Evolutionary conservation across 441 rosid species (phyloP).

Genomic region (Pelargonium australe): DNA sequence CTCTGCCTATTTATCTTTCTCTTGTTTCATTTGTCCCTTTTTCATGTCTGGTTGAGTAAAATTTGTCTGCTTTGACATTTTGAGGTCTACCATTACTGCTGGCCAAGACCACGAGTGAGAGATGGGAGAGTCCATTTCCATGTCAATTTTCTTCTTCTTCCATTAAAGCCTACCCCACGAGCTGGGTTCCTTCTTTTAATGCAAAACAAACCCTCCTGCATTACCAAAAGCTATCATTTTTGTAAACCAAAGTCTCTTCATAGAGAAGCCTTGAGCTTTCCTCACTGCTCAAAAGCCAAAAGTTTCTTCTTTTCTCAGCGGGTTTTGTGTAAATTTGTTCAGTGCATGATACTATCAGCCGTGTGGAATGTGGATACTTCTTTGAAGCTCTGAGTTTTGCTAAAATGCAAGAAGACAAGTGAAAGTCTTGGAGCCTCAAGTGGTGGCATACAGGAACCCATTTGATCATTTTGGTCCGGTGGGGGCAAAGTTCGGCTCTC

Average conservation of each 20-base stretch:
- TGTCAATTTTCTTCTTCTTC: background rate
- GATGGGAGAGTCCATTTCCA: no score
- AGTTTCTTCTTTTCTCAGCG: background rate
- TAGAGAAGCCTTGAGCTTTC: background rate
- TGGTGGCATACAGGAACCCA: background rate
- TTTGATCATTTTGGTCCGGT: background rate
- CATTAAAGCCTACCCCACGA: background rate
- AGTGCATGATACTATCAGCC: no score
- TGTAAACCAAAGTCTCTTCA: background rate
- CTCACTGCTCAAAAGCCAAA: background rate
- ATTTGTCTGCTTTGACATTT: constrained; percentile 19
- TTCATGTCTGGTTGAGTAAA: background rate
- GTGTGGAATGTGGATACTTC: background rate
- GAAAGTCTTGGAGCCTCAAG: background rate
- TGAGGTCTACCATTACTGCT: no score
- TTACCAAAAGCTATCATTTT: background rate
- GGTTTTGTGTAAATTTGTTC: background rate
- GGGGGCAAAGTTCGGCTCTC: background rate
- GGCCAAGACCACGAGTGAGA: no score
- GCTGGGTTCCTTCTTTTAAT: background rate
- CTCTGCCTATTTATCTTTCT: constrained; percentile 23
- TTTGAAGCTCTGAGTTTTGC: background rate
- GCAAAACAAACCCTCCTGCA: no score
- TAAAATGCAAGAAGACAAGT: background rate
- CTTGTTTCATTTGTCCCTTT: constrained; percentile 5